Conservation (phyloP, 2,329 filamentous ascomycete genomes). For the Exophiala lecanii-corni region DNA sequence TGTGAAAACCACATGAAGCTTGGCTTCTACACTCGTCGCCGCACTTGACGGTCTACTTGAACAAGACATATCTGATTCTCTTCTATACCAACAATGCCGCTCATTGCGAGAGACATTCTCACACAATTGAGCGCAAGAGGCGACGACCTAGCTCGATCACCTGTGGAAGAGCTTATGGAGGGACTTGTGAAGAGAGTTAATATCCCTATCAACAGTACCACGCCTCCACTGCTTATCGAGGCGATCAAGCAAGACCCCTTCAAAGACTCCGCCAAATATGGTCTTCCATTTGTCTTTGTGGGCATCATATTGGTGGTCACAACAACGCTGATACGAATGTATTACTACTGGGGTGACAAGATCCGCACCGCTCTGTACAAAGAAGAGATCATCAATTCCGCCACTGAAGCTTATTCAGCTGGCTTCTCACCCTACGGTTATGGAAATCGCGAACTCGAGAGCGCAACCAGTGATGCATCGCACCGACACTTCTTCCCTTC, state of each 20-base stretch:
- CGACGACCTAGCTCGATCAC: constrained; percentile 2
- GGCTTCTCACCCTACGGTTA: constrained; percentile 45
- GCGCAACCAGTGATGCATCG: constrained; percentile 49
- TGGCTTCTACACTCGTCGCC: too few species aligned
- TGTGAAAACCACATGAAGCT: too few species aligned
- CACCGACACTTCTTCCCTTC: constrained; percentile 73
- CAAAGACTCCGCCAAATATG: constrained; percentile 78
- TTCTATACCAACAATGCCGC: constrained; percentile 6
- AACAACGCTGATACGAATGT: constrained; percentile 67
- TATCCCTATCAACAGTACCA: constrained; percentile 53
- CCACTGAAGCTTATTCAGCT: constrained; percentile 26
- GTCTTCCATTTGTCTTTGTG: constrained; percentile 82
- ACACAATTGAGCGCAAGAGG: constrained; percentile 12
- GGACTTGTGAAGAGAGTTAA: constrained; percentile 47
- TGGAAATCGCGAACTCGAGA: constrained; percentile 55
- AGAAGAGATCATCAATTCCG: constrained; percentile 65
- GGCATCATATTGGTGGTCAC: constrained; percentile 65
- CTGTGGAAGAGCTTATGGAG: constrained; percentile 6
- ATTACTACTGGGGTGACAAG: constrained; percentile 90
- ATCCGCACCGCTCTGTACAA: constrained; percentile 85
- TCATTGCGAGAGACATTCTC: constrained; percentile 9
- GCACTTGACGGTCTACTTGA: too few species aligned
- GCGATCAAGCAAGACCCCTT: constrained; percentile 68
- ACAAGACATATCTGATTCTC: neutral
- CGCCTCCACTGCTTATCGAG: constrained; percentile 51